Percentiles rank a stretch among this genome's conserved stretches.
Conservation (phyloP, 768 basidiomycete genomes). For the Boletus subcaerulescens region DNA sequence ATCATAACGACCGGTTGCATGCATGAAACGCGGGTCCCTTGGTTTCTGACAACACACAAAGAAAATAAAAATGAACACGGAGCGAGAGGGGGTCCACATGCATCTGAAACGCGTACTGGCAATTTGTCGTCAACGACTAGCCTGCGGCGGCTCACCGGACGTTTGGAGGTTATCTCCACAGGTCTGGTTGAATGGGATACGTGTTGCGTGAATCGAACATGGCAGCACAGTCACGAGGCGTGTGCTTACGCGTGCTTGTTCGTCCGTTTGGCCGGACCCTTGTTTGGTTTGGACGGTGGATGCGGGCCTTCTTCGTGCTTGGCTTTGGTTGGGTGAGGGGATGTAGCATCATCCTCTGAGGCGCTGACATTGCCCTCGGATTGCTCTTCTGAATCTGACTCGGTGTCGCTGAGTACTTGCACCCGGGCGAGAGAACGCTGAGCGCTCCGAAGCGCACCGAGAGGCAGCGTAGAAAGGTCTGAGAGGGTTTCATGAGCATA, state of each 20-base stretch:
- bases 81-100: not conserved
- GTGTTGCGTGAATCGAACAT: not conserved
- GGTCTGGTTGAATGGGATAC: slow-evolving; percentile 48
- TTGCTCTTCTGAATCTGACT: slow-evolving; percentile 31
- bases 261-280: slow-evolving; percentile 54
- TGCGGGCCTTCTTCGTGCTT: slow-evolving; percentile 38
- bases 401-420: slow-evolving; percentile 38
- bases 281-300: slow-evolving; percentile 42
- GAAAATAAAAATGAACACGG: not conserved
- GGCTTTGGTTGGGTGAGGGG: slow-evolving; percentile 12
- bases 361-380: slow-evolving; percentile 12
- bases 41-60: slow-evolving; percentile 47
- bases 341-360: slow-evolving; percentile 13
- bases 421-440: slow-evolving; percentile 50
- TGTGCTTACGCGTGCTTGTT: slow-evolving; percentile 84
- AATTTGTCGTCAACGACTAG: slow-evolving; percentile 66
- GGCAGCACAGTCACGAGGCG: not conserved
- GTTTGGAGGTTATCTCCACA: slow-evolving; percentile 78
- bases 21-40: slow-evolving; percentile 85
- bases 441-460: slow-evolving; percentile 65
- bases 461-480: slow-evolving; percentile 62
- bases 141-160: slow-evolving; percentile 72
- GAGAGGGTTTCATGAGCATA: slow-evolving; percentile 5
- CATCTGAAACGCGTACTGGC: slow-evolving; percentile 42
- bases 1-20: slow-evolving; percentile 67